Conservation (phyloP, 2,329 filamentous ascomycete species). For the Phaeosphaeriaceae sp. region DNA sequence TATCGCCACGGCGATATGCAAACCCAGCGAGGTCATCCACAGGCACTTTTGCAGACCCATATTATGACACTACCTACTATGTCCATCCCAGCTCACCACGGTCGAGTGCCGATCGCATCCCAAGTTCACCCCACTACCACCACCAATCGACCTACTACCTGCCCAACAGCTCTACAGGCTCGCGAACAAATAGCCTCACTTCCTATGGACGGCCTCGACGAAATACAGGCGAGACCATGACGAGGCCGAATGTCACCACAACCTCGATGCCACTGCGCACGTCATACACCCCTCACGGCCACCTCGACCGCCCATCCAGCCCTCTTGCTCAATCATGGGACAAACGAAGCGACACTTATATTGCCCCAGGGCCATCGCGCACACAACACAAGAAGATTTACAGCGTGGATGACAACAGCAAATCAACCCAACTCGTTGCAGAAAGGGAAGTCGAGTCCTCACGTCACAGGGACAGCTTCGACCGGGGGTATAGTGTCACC, state of each 20-base stretch:
- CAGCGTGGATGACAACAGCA: conserved; percentile 54
- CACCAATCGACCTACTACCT: conserved; percentile 30
- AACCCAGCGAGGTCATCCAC: conserved; percentile 46
- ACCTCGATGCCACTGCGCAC: conserved; percentile 42
- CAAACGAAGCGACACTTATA: conserved; percentile 45
- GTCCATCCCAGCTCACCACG: conserved; percentile 42
- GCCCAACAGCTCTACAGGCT: conserved; percentile 33
- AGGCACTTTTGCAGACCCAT: conserved; percentile 45
- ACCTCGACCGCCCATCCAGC: conserved; percentile 48
- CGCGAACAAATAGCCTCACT: conserved; percentile 40
- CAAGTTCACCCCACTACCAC: conserved; percentile 32
- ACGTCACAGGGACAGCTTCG: conserved; percentile 32
- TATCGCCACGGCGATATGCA: conserved; percentile 42
- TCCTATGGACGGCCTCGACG: conserved; percentile 55
- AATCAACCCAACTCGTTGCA: conserved; percentile 45
- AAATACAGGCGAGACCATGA: conserved; percentile 49
- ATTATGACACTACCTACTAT: conserved; percentile 40
- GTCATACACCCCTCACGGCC: conserved; percentile 27
- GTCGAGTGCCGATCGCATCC: conserved; percentile 42
- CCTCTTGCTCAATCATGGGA: conserved; percentile 47
- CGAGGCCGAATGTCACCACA: conserved; percentile 44
- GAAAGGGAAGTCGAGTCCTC: conserved; percentile 47
- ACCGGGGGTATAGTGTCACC: conserved; percentile 32
- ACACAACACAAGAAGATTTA: conserved; percentile 56
- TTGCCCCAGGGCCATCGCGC: conserved; percentile 42